Percentiles rank a stretch among this genome's conserved stretches.
These are phyloP conservation scores for Filosporella fistucella DNA, from an alignment of 495 filamentous ascomycete species.

Conservation along the genomic window DNA sequence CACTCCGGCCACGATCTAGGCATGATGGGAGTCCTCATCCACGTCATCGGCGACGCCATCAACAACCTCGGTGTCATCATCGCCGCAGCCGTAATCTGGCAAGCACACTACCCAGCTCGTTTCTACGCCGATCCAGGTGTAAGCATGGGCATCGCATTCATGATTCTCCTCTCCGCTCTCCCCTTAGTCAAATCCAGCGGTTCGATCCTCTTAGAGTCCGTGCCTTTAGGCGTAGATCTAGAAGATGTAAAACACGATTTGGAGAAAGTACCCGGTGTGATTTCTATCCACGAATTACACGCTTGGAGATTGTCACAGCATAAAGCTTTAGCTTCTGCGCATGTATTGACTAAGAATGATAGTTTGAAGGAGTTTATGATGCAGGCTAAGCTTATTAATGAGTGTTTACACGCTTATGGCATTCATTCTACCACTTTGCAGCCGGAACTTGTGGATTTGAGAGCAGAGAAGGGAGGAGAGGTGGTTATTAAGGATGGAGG, in stretches of 20 bases:
- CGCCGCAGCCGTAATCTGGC: slow-evolving; percentile 82
- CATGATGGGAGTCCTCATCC: slow-evolving; percentile 88
- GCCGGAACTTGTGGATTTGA: slow-evolving; percentile 53
- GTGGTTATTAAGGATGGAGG: background rate
- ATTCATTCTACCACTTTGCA: slow-evolving; percentile 92
- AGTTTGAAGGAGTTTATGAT: slow-evolving; percentile 67
- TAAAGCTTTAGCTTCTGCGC: slow-evolving; percentile 82
- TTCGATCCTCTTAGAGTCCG: slow-evolving; percentile 85
- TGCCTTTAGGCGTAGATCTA: slow-evolving; percentile 69
- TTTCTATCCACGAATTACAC: slow-evolving; percentile 85
- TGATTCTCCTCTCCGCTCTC: slow-evolving; percentile 82
- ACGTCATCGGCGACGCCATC: slow-evolving; percentile 86
- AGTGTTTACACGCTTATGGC: slow-evolving; percentile 87
- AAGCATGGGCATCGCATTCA: slow-evolving; percentile 77
- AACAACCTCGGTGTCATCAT: slow-evolving; percentile 91
- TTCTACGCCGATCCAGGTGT: slow-evolving; percentile 81
- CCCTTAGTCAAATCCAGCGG: slow-evolving; percentile 76
- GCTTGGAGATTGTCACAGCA: slow-evolving; percentile 90
- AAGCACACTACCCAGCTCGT: slow-evolving; percentile 45
- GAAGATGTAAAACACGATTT: slow-evolving; percentile 90
- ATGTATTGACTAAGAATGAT: slow-evolving; percentile 68
- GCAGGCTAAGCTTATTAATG: slow-evolving; percentile 66
- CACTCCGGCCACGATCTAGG: slow-evolving; percentile 60
- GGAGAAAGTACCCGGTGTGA: slow-evolving; percentile 64
- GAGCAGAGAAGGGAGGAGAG: background rate